Conservation (phyloP, 176 grass and related monocot species). For the Eleusine indica region DNA sequence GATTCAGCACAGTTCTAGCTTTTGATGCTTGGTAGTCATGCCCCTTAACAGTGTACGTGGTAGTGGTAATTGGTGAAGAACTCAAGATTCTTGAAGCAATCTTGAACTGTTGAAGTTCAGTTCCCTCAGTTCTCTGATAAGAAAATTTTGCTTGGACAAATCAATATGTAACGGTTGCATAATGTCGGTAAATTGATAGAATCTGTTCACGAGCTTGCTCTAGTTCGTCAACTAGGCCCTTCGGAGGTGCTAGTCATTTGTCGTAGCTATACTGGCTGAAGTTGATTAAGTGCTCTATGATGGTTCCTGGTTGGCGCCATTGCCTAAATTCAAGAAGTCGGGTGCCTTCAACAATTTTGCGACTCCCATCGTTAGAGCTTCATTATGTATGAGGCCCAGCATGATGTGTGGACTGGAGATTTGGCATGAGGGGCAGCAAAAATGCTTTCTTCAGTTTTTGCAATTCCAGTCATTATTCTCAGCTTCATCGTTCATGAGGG, state of each 20-base stretch:
- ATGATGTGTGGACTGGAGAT: neutral
- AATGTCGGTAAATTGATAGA: neutral
- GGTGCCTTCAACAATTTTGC: neutral
- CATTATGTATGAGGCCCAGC: neutral
- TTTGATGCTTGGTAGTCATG: constrained; percentile 5
- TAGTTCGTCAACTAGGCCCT: neutral
- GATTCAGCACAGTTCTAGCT: neutral
- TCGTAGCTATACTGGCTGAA: neutral
- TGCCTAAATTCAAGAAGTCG: neutral
- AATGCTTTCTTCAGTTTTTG: neutral
- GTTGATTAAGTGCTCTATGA: neutral
- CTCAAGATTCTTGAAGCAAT: neutral
- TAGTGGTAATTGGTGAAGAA: neutral
- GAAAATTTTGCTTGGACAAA: neutral
- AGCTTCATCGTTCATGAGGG: neutral
- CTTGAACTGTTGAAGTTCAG: neutral
- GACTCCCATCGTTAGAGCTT: neutral
- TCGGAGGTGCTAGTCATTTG: neutral
- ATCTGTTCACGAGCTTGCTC: neutral
- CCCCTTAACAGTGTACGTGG: neutral
- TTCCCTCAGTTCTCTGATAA: neutral
- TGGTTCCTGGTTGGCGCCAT: neutral
- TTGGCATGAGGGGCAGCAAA: no score
- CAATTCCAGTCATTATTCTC: neutral
- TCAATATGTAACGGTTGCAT: no score